Percentiles rank a stretch among this genome's conserved stretches.
Evolutionary conservation across 192 early-diverging fungal species (phyloP).

Genomic region (Dimargaris verticillata): DNA sequence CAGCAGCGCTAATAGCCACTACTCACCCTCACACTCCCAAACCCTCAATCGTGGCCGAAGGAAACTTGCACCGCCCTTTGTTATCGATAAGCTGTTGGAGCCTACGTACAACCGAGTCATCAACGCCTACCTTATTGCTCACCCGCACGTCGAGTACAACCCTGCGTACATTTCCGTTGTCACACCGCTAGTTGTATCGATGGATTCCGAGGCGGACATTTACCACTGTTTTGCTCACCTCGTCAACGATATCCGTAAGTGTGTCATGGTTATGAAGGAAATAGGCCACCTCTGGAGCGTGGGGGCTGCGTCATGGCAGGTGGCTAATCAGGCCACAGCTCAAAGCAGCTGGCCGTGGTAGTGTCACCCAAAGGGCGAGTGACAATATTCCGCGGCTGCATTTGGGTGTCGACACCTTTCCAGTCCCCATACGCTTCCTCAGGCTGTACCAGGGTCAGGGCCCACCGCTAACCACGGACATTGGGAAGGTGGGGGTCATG

Average conservation of each 20-base stretch:
- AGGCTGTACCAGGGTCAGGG: too few species aligned
- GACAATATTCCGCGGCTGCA: too few species aligned
- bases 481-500: neutral
- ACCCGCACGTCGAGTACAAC: slow-evolving; percentile 58
- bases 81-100: slow-evolving; percentile 20
- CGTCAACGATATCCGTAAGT: slow-evolving; percentile 44
- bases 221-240: slow-evolving; percentile 71
- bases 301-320: too few species aligned
- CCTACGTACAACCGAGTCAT: slow-evolving; percentile 71
- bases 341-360: neutral
- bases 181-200: slow-evolving; percentile 63
- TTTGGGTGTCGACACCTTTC: too few species aligned
- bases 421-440: too few species aligned
- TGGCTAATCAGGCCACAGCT: neutral
- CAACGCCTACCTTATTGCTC: slow-evolving; percentile 63
- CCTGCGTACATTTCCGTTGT: slow-evolving; percentile 58
- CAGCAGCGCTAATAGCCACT: slow-evolving; percentile 24
- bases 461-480: too few species aligned
- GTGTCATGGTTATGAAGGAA: neutral
- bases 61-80: slow-evolving; percentile 3
- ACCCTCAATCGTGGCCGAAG: too few species aligned
- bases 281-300: neutral
- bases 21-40: slow-evolving; percentile 1
- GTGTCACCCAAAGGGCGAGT: neutral
- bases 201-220: slow-evolving; percentile 58